Percentiles rank a stretch among this genome's conserved stretches.
Conservation (phyloP, 1,139 yeast genomes). For the Candida freyschussii region DNA sequence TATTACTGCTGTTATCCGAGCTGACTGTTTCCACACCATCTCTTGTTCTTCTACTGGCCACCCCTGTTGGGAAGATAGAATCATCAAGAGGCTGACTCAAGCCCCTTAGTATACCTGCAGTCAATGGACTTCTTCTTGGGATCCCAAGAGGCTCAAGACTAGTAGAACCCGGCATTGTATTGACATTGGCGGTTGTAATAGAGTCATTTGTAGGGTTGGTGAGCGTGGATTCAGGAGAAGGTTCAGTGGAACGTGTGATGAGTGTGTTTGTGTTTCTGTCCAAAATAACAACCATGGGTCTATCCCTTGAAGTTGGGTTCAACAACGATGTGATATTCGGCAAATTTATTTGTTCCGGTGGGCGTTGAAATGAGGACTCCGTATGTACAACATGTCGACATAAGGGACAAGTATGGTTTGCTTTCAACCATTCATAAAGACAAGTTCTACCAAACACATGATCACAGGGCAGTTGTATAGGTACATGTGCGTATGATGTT, state of each 20-base stretch:
- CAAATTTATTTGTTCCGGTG: slow-evolving; percentile 29
- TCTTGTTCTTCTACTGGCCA: slow-evolving; percentile 46
- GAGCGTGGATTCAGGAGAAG: background rate
- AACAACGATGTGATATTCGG: slow-evolving; percentile 33
- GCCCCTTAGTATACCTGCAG: slow-evolving; percentile 9
- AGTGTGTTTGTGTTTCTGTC: slow-evolving; percentile 20
- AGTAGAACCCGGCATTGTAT: slow-evolving; percentile 1
- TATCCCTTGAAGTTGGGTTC: slow-evolving; percentile 22
- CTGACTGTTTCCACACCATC: slow-evolving; percentile 42
- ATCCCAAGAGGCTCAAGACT: slow-evolving; percentile 2
- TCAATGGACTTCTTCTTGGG: slow-evolving; percentile 10
- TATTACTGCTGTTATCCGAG: slow-evolving; percentile 9
- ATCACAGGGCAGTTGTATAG: slow-evolving; percentile 74
- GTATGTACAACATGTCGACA: slow-evolving; percentile 58
- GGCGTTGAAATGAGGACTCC: slow-evolving; percentile 21
- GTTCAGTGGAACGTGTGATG: slow-evolving; percentile 7
- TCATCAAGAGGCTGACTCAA: slow-evolving; percentile 23
- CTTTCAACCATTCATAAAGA: slow-evolving; percentile 67
- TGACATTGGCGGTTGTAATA: background rate
- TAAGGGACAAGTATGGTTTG: slow-evolving; percentile 71
- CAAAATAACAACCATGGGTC: slow-evolving; percentile 24
- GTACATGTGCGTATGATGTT: slow-evolving; percentile 53
- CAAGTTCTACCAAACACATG: slow-evolving; percentile 76
- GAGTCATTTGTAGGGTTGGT: background rate
- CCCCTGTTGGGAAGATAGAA: slow-evolving; percentile 39